Base-by-base conservation (phyloP, 2,329 filamentous ascomycete genomes). In the Pseudocercospora eumusae region DNA sequence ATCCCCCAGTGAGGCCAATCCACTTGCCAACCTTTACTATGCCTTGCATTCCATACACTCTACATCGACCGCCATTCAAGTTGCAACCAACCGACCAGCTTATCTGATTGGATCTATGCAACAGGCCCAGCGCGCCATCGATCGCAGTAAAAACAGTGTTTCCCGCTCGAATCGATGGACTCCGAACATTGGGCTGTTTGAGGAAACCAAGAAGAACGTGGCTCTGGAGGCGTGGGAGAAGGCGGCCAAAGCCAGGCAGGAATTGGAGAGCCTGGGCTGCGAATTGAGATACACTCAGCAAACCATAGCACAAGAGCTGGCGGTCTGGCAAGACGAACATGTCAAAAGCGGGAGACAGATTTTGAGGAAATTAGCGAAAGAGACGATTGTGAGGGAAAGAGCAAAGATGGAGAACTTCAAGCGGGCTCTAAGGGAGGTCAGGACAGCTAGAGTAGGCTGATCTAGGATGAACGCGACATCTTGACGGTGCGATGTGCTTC, bases 261-360 rank as follows among this genome's bases (percentile, higher is more conserved):
- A 97, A 73, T 84, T 91, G 10, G 85, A 88, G 20, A 84, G 86
- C 47, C 77, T 96, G n/a, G 88, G 89, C 0, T 86, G 86, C 56
- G 95, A 99, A 76, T 80, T 99, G 59, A 82, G 92, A 55, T 96
- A 95, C 75, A 96, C 93, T 53, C 93, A 97, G 78, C 91, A 96
- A 75, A 92, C 93, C 13, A 93, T 98, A 23, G 93, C 96, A 6
- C 84, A 87, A 1, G 95, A 99, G 78, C 77, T 99, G 60, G 95
- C 95, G 0, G 92, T 91, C 15, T 99, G 95, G 92, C 93, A 96
- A 72, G 92, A 96, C 44, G 86, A 92, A 79, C 87, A 96, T 71
- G 91, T 92, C 68, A 86, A 85, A 70, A 86, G 91, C 78, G 92
- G 90, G 1, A 81, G 87, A 64, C 84, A 84, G 62, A 90, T 91